Base-by-base conservation (phyloP, 2,329 filamentous ascomycete genomes). In the Diaporthe citrichinensis region DNA sequence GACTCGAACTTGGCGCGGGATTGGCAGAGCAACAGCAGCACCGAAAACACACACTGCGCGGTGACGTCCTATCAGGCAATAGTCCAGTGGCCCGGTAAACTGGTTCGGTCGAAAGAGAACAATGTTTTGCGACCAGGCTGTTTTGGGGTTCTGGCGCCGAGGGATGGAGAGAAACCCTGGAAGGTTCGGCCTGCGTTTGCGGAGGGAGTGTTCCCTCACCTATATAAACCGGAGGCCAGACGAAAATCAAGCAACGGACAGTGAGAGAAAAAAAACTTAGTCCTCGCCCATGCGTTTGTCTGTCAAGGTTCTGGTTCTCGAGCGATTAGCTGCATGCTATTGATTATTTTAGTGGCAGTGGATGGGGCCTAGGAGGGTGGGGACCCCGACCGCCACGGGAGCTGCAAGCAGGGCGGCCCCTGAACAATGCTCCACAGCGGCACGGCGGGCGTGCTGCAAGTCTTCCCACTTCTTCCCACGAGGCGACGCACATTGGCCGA, bases 261-360 rank as follows among this genome's bases (percentile, higher is more conserved):
- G 46, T 25, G 53, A 61, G 12, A 67, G 71, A 76, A 69, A 62
- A 69, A 62, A 59, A 46, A 14, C 39, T 53, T 58, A 58, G 28
- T 65, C 55, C 65, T 62, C n/a, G 41, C 36, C 41, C 53, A 51
- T 28, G 61, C 72, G 72, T 58, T 51, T 74, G 61, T 36, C 36
- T 59, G 55, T 39, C 72, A 71, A 74, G 53, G 62, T 71, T 62
- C 55, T 67, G 68, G 58, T 69, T 74, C 62, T 69, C 65, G 20
- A 41, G 65, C 65, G 49, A 69, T 69, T 69, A 69, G 65, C 55
- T 74, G 65, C 73, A 71, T 59, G 53, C 53, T 71, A 73, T 73
- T 73, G 65, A 69, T 55, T 65, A 65, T 55, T 65, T 55, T 73
- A 73, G 58, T 57, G 71, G 46, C 49, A 73, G 46, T 12, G 46